Base-by-base conservation (phyloP, 768 basidiomycete genomes). In the Dendrothele bispora region DNA sequence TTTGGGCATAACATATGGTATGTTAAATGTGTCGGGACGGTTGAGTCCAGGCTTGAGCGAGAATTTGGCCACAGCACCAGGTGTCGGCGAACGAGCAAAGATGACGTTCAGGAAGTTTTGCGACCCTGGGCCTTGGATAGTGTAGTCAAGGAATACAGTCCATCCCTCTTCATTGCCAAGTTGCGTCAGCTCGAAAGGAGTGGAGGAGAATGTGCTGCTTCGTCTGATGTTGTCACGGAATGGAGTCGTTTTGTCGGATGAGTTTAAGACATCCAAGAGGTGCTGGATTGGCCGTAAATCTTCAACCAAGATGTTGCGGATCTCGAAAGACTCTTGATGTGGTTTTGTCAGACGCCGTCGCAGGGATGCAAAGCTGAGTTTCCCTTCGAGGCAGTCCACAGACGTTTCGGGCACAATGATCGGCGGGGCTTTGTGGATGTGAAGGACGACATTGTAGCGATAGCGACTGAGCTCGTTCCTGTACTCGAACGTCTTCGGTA, bases 381-480 rank as follows among this genome's bases (percentile, higher is more conserved):
- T 20, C 41, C 18, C 24, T 5, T 21, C 20, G 21, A 27, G 15
- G 24, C 24, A 30, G 6, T 43, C 41, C 20, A 39, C 22, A 21
- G 21, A 39, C 21, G 38, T 39, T 22, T 21, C 22, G 14, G 38
- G 21, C 26, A 11, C 26, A 22, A 25, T 22, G 14, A 39, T 22
- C 22, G 21, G n/a, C 22, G 38, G 38, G 3, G 22, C 21, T 39
- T 22, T 17, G n/a, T 39, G 22, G n/a, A 39, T 25, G 5, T 39
- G 38, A 10, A 39, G 20, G 5, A 39, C 17, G 17, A 39, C 38
- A 5, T 39, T 39, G 26, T 39, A 39, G 5, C 38, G 38, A 39
- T 39, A 39, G 5, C 38, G 38, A 10, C 38, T 39, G 20, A 39
- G 38, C 38, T 39, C 38, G 38, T 39, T 39, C 38, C 26, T 21